Percentiles rank a stretch among this genome's conserved stretches.
Conservation (phyloP, 1,284 basidiomycete species). For the Cutaneotrichosporon sp. region DNA sequence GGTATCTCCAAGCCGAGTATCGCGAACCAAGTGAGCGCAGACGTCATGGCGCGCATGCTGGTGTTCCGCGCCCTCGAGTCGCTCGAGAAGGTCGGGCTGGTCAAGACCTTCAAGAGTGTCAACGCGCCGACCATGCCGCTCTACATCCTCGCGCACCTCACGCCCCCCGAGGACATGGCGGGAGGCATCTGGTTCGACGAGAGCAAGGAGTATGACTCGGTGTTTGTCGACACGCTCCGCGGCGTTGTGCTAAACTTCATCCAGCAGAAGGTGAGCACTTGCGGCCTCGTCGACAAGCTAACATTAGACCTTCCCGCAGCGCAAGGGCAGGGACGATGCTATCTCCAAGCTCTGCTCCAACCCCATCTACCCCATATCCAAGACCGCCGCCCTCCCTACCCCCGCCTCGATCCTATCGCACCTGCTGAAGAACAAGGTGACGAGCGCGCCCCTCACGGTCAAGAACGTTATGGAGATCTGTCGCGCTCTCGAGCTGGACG, state of each 20-base stretch:
- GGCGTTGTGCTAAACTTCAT: constrained; percentile 37
- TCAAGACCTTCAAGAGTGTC: constrained; percentile 51
- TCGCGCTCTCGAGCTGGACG: constrained; percentile 51
- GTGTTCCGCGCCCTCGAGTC: constrained; percentile 43
- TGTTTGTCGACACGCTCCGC: constrained; percentile 44
- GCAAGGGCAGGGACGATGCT: constrained; percentile 21
- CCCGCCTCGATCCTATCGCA: constrained; percentile 39
- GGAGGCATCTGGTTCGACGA: constrained; percentile 53
- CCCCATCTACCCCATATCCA: constrained; percentile 38
- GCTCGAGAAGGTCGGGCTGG: constrained; percentile 42
- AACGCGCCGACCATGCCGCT: constrained; percentile 46
- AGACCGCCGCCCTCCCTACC: constrained; percentile 36
- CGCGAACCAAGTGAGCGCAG: constrained; percentile 34
- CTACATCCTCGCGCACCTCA: constrained; percentile 43
- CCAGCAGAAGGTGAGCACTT: constrained; percentile 34
- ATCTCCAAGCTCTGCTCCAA: constrained; percentile 27
- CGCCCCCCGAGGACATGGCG: constrained; percentile 48
- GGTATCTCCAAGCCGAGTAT: constrained; percentile 30
- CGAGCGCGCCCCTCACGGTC: constrained; percentile 37
- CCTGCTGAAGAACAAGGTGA: constrained; percentile 37
- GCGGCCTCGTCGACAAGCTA: neutral
- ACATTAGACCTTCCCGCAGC: constrained; percentile 35
- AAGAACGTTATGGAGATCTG: constrained; percentile 54
- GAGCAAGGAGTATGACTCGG: constrained; percentile 49
- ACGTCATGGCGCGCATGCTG: constrained; percentile 35